These are phyloP conservation scores for Exophiala xenobiotica DNA, from an alignment of 2,329 filamentous ascomycete genomes.

Conservation along the genomic window DNA sequence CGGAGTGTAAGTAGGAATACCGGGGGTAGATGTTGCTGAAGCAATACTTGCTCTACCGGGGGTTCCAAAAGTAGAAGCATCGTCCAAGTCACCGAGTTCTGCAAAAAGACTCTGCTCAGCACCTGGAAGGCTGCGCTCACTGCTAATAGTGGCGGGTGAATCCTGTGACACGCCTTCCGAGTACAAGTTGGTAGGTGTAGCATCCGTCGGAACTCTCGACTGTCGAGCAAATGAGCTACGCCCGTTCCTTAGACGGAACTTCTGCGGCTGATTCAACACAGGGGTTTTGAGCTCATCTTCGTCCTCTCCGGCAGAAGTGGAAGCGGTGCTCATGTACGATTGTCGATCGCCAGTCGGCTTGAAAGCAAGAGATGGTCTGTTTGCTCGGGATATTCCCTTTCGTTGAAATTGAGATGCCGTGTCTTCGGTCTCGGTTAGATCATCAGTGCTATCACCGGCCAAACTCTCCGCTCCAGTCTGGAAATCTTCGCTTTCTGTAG, in stretches of 20 bases:
- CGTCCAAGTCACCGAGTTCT: constrained; percentile 78
- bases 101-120: constrained; percentile 79
- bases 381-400: constrained; percentile 35
- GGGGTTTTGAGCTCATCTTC: constrained; percentile 65
- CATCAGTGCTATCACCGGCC: constrained; percentile 69
- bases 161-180: constrained; percentile 46
- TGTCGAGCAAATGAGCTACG: constrained; percentile 61
- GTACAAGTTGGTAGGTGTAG: constrained; percentile 41
- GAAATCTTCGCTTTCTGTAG: constrained; percentile 90
- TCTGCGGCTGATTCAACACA: constrained; percentile 61
- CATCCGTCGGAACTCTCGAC: constrained; percentile 51
- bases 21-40: constrained; percentile 43
- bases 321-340: constrained; percentile 84
- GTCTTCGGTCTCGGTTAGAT: constrained; percentile 82
- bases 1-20: constrained; percentile 25
- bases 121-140: constrained; percentile 46
- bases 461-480: constrained; percentile 82
- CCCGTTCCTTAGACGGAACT: constrained; percentile 70
- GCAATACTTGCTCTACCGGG: constrained; percentile 38
- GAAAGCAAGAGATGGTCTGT: constrained; percentile 43
- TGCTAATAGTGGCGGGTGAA: constrained; percentile 54
- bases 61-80: constrained; percentile 63
- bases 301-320: constrained; percentile 76
- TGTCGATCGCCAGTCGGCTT: constrained; percentile 56
- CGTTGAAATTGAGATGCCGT: constrained; percentile 38